phyloP scores from a whole-genome alignment of 345 rosid species.

The Adansonia digitata region DNA sequence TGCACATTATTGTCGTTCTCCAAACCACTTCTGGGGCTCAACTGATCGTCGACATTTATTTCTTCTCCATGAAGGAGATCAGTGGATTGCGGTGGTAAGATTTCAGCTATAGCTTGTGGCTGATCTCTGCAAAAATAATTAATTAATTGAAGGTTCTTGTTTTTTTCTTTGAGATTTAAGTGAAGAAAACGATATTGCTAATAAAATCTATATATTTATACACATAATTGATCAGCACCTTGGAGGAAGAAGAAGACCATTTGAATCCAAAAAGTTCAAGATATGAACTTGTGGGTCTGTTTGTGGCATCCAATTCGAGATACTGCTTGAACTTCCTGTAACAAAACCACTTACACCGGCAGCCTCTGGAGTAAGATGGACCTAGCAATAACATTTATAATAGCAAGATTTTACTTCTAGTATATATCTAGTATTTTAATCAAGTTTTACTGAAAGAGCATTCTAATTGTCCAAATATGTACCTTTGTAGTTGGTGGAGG shows the following conservation, averaged over 20 bases:
- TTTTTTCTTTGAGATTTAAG: neutral
- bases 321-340: slow-evolving; percentile 15
- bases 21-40: slow-evolving; percentile 6
- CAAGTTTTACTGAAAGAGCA: too few relatives aligned
- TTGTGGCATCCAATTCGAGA: slow-evolving; percentile 29
- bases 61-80: neutral
- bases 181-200: neutral
- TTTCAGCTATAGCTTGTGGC: neutral
- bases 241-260: slow-evolving; percentile 27
- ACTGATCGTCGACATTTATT: neutral
- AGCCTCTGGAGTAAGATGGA: slow-evolving; percentile 5
- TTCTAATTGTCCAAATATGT: neutral
- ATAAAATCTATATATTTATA: neutral
- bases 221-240: slow-evolving; percentile 21
- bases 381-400: slow-evolving; percentile 17
- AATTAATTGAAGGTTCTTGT: too few relatives aligned
- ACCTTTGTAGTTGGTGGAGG: neutral
- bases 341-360: neutral
- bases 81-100: neutral
- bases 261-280: slow-evolving; percentile 27
- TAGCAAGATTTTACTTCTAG: neutral
- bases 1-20: slow-evolving; percentile 1
- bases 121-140: slow-evolving; percentile 1
- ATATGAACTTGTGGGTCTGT: slow-evolving; percentile 29
- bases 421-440: too few relatives aligned